A percentile compares a stretch with the other conserved stretches of the same genome.
phyloP scores from a whole-genome alignment of 2,329 filamentous ascomycete species.

The Aspergillus brasiliensis region DNA sequence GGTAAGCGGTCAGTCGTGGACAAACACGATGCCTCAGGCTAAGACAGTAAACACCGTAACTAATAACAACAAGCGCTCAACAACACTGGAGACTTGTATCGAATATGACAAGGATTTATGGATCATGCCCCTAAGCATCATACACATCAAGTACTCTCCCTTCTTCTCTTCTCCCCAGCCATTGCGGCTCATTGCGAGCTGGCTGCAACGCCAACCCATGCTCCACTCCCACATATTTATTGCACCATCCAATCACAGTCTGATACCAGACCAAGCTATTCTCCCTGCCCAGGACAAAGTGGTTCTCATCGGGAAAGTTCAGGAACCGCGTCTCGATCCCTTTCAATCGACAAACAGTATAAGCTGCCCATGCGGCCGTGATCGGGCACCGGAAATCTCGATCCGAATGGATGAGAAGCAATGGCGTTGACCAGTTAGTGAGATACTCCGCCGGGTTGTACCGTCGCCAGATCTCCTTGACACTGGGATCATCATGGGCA shows the following conservation, averaged over 20 bases:
- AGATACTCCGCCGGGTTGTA: slow-evolving; percentile 2
- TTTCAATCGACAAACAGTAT: slow-evolving; percentile 1
- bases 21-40: too few relatives aligned
- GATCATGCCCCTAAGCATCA: background rate
- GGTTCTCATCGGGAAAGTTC: slow-evolving; percentile 7
- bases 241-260: slow-evolving; percentile 1
- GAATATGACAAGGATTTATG: too few relatives aligned
- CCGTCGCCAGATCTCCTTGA: background rate
- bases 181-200: background rate
- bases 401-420: slow-evolving; percentile 3
- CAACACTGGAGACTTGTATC: too few relatives aligned
- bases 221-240: background rate
- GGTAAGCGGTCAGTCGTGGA: too few relatives aligned
- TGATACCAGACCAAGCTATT: slow-evolving; percentile 2
- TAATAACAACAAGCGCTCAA: too few relatives aligned
- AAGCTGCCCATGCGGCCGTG: slow-evolving; percentile 2
- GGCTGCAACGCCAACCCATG: background rate
- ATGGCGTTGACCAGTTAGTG: slow-evolving; percentile 1
- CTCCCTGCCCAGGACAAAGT: slow-evolving; percentile 2
- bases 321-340: slow-evolving; percentile 2
- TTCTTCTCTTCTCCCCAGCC: background rate
- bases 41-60: too few relatives aligned
- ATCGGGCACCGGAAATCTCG: slow-evolving; percentile 1
- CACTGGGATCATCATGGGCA: background rate
- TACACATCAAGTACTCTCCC: background rate